Evolutionary conservation across 1,284 basidiomycete genomes (phyloP), one percentile per base, ranked within the genome.

Genomic region (Coriolopsis trogii): DNA sequence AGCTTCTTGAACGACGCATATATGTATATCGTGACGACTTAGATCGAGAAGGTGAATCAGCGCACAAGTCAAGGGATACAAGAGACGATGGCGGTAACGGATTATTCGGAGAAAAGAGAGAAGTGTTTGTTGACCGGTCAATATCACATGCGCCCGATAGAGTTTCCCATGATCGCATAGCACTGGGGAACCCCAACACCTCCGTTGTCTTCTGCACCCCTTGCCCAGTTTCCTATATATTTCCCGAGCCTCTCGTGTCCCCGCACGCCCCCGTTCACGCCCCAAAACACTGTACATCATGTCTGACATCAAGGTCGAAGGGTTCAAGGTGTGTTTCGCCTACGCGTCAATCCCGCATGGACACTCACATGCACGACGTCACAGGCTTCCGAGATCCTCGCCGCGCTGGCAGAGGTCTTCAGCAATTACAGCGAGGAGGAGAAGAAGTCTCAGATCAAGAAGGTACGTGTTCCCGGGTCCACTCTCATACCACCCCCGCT

Each of bases 371-470:
- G 40, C 37, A 25, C 31, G 21, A 29, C 20, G 15, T 21, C 21
- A 18, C 58, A 93, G 91, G 73, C 89, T 41, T 91, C 90, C 49
- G 84, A 85, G 38, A 77, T 89, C 65, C 74, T 94, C 54, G 71
- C 78, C 18, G 75, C 71, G 41, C 82, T 97, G 63, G 75, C 78
- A 37, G 57, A 73, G n/a, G 80, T 81, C 15, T 88, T 95, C 66
- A 74, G 77, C 36, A 70, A 71, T 51, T 84, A 83, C 75, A 80
- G 76, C 46, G 89, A 91, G 46, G 73, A 79, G 52, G 89, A 96
- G 74, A 93, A 85, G 76, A 79, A 87, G 65, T 73, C 78, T 34
- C 85, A 91, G 70, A 85, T 95, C 55, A 94, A 95, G 73, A 95
- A 95, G 87, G 93, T 90, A 26, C 40, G 63, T 59, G 15, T 20